These are phyloP conservation scores for Ustilago lituana DNA, from an alignment of 1,284 basidiomycete species.

Conservation along the genomic window DNA sequence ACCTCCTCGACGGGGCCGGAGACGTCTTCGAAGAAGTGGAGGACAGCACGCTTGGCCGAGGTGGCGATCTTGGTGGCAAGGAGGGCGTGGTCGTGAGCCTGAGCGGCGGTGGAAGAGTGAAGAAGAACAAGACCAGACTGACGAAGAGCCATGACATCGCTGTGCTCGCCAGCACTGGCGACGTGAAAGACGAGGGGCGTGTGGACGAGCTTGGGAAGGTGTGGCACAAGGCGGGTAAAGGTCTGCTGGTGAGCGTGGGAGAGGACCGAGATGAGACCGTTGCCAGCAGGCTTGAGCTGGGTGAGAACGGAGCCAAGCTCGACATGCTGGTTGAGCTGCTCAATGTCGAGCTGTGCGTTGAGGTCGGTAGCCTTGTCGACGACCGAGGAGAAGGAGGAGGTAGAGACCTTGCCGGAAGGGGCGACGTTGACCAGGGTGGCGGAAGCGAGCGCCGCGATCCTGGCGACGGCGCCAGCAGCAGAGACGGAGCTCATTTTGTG, in stretches of 20 bases:
- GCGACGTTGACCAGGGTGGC: slow-evolving; percentile 45
- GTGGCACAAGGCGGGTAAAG: slow-evolving; percentile 60
- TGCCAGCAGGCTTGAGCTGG: slow-evolving; percentile 48
- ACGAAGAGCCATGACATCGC: slow-evolving; percentile 73
- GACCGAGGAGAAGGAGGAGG: slow-evolving; percentile 39
- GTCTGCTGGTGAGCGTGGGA: slow-evolving; percentile 48
- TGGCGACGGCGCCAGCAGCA: slow-evolving; percentile 47
- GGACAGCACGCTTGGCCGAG: slow-evolving; percentile 74
- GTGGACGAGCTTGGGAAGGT: slow-evolving; percentile 56
- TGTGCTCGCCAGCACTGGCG: slow-evolving; percentile 70
- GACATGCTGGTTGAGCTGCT: slow-evolving; percentile 50
- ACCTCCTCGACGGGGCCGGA: slow-evolving; percentile 57
- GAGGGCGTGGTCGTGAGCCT: slow-evolving; percentile 78
- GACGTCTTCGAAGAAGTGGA: slow-evolving; percentile 79
- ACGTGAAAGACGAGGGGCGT: slow-evolving; percentile 60
- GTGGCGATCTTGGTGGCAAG: slow-evolving; percentile 77
- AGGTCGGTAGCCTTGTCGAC: slow-evolving; percentile 26
- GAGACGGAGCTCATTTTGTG: slow-evolving; percentile 41
- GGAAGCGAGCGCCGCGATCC: slow-evolving; percentile 46
- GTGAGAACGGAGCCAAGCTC: slow-evolving; percentile 45
- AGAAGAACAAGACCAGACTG: slow-evolving; percentile 74
- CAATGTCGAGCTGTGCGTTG: slow-evolving; percentile 43
- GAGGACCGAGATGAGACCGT: slow-evolving; percentile 52
- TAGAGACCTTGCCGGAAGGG: slow-evolving; percentile 32
- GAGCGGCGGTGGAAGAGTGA: slow-evolving; percentile 74